Base-by-base conservation (phyloP, 2,329 filamentous ascomycete species). In the Epichloe uncinata region DNA sequence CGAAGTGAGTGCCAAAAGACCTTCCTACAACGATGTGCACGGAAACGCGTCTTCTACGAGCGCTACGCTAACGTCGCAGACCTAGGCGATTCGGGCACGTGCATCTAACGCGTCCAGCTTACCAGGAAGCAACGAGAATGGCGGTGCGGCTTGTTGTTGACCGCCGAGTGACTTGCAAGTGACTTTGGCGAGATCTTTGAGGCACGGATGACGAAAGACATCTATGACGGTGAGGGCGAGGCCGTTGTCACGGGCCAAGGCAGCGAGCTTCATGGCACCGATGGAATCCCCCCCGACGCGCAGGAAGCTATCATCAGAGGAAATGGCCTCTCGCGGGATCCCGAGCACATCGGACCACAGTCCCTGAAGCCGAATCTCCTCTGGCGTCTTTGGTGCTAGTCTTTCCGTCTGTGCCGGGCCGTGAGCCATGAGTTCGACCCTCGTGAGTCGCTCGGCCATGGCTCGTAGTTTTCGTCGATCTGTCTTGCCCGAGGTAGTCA, bases 141-240 rank as follows among this genome's bases (percentile, higher is more conserved):
- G 45, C 6, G 13, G 9, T 5, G 20, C 16, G 2, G 40, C 11
- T 35, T 37, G 11, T 7, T 43, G 20, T 15, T 30, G 15, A 33
- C 22, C 2, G 38, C n/a, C 42, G 15, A 33, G 18, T 44, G 40
- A n/a, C 20, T 30, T 20, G 35, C 22, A 30, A 44, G 40, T n/a
- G 11, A 35, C 42, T 15, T 9, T 38, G n/a, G 48, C 48, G 18
- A 45, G 45, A 15, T 49, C 40, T 12, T 26, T 20, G 4, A 53
- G 45, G 26, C 43, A 43, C 11, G 55, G 54, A 22, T 51, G 37
- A 34, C 35, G 44, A 49, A 73, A 71, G 35, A 70, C 65, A 42
- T 61, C 63, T 13, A 64, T 63, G 0, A 73, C 70, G 3, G 66
- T 69, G 13, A 73, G 54, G 1, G 59, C 52, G 9, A 73, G 51